Evolutionary conservation across 73 alveolate genomes (phyloP), one percentile per base, ranked within the genome.

Genomic region (Breviolum minutum): DNA sequence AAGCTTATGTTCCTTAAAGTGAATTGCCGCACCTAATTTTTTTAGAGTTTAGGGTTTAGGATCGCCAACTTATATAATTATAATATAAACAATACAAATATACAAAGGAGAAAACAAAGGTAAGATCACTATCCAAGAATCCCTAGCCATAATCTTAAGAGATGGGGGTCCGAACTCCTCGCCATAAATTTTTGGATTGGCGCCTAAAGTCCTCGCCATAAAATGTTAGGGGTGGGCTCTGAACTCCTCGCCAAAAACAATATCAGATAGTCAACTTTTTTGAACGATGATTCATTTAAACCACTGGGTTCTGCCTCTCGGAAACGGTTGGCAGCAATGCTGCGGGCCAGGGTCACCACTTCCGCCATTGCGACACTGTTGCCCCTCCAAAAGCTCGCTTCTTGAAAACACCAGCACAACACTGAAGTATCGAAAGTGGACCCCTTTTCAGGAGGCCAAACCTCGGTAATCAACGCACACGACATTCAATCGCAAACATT

Each of bases 351-450:
- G 24, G 68, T 40, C 64, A 80, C 64, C 7, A 80, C 88, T 26
- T 80, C 88, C 13, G 88, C 63, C 88, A 80, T 80, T 9, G 68
- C 62, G 11, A 80, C 30, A 24, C 61, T 13, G 88, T 12, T 40
- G 1, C 88, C 88, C 24, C 88, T 27, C 88, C 88, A 80, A 24
- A 80, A 80, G 88, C 88, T 80, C n/a, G 68, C 62, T 20, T 80
- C 88, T 10, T 12, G 24, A 29, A 80, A 80, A 64, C 27, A 80
- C 83, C 83, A 73, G 40, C 54, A 73, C 54, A 73, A 32, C 14
- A 73, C 26, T 13, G 83, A 73, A 22, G 83, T 73, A 9, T 73
- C 83, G 40, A 73, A 73, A 32, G 11, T 73, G 83, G 27, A n/a
- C 26, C 83, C 83, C 40, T 26, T 17, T 32, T 73, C 54, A 17